Conservation (phyloP, 768 basidiomycete genomes). For the Leccinum sublutescens region DNA sequence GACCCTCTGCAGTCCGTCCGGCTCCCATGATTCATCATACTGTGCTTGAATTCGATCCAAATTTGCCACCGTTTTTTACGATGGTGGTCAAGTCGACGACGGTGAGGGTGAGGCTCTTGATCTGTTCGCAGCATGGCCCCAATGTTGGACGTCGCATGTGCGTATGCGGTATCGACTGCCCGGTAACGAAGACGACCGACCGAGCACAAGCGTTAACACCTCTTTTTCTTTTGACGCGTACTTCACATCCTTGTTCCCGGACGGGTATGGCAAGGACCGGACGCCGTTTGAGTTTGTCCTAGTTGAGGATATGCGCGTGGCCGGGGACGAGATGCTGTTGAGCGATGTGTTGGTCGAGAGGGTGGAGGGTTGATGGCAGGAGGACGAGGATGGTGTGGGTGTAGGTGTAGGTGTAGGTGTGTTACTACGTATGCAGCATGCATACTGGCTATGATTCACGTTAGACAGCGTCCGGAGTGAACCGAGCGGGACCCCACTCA, state of each 20-base stretch:
- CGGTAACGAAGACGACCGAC: too few relatives aligned
- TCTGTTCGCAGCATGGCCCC: conserved; percentile 34
- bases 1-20: conserved; percentile 34
- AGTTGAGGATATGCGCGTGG: conserved; percentile 19
- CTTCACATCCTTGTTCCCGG: conserved; percentile 32
- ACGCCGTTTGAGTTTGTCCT: conserved; percentile 34
- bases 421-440: too few relatives aligned
- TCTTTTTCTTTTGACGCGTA: conserved; percentile 17
- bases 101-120: neutral
- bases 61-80: conserved; percentile 23
- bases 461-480: too few relatives aligned
- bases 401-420: too few relatives aligned
- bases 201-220: too few relatives aligned
- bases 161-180: conserved; percentile 22
- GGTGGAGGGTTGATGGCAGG: neutral
- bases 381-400: too few relatives aligned
- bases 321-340: conserved; percentile 14
- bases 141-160: conserved; percentile 38
- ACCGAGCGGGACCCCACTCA: neutral
- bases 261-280: conserved; percentile 38
- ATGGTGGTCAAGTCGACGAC: too few relatives aligned
- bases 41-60: conserved; percentile 27
- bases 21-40: conserved; percentile 15
- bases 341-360: neutral
- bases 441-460: too few relatives aligned